phyloP scores from a whole-genome alignment of 257 asterid species.

The Cinchona pubescens region DNA sequence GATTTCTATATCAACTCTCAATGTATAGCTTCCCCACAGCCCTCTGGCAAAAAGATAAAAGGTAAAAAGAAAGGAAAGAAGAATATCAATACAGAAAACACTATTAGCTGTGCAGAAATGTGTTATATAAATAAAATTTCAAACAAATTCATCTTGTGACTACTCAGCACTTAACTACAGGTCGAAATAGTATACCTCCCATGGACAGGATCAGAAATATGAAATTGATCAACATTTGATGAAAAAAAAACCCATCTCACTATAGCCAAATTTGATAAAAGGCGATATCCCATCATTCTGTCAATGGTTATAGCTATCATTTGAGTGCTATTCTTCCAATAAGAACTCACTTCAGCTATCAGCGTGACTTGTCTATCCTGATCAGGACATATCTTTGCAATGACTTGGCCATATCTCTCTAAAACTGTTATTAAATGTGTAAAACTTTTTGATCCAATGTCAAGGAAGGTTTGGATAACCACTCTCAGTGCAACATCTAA shows the following conservation, averaged over 20 bases:
- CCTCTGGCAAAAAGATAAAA: neutral
- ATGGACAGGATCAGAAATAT: slow-evolving; percentile 81
- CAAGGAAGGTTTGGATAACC: slow-evolving; percentile 83
- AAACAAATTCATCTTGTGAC: neutral
- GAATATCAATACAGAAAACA: neutral
- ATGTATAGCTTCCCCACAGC: neutral
- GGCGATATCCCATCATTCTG: slow-evolving; percentile 99
- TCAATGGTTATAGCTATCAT: slow-evolving; percentile 92
- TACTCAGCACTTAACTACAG: neutral
- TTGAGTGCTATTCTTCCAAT: slow-evolving; percentile 84
- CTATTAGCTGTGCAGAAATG: neutral
- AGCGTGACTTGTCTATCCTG: slow-evolving; percentile 84
- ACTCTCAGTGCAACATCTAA: slow-evolving; percentile 69
- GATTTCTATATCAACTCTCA: neutral
- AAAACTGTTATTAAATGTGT: slow-evolving; percentile 92
- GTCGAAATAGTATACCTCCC: slow-evolving; percentile 67
- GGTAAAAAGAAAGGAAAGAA: neutral
- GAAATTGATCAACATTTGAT: slow-evolving; percentile 65
- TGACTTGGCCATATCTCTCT: slow-evolving; percentile 94
- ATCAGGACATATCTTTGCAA: slow-evolving; percentile 75
- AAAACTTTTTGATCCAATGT: slow-evolving; percentile 93
- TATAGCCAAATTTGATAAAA: slow-evolving; percentile 84
- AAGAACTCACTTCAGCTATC: slow-evolving; percentile 78
- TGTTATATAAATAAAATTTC: no score
- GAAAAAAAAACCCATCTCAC: slow-evolving; percentile 93